Evolutionary conservation across 148 eudicot genomes (phyloP), one percentile per base, ranked within the genome.

Genomic region (Dysphania ambrosioides): DNA sequence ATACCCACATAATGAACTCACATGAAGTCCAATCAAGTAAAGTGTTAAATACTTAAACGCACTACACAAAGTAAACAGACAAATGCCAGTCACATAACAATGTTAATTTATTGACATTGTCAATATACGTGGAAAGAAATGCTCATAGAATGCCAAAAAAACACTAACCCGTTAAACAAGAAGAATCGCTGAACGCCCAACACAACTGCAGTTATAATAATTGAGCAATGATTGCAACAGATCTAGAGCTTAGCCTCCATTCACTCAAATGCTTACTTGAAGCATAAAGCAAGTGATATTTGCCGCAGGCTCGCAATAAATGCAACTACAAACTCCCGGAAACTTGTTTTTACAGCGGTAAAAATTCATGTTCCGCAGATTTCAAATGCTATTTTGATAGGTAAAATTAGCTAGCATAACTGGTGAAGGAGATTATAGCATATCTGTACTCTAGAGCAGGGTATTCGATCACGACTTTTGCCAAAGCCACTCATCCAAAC

Each of bases 21-120:
- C 68, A 64, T 64, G 68, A 64, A 34, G 8, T 2, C 68, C 68
- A 64, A 64, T 64, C 40, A 64, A 62, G 32, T 32, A 30, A 64
- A 64, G 42, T 35, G 63, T 18, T 64, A 6, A 35, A 36, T 16
- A 44, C 35, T 18, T 64, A 6, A 35, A 36, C 6, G 68, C 35
- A 35, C 44, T 35, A 35, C 68, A 11, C 1, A 59, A 59, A 27
- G 63, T 27, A 59, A 10, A 59, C 63, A 59, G 34, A n/a, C n/a
- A n/a, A n/a, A n/a, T 64, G 68, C 35, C 68, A 64, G 68, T 12
- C 42, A 64, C 42, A 32, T 8, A 10, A 26, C 4, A 11, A 59
- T 59, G 18, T 26, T 58, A 27, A 26, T 58, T 58, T 26, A 58
- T 26, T 53, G 5, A 53, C 57, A 60, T 15, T 30, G 21, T 0